Percentiles rank a stretch among this genome's conserved stretches.
Evolutionary conservation across 345 rosid species (phyloP).

Genomic region (Citrus sp.): DNA sequence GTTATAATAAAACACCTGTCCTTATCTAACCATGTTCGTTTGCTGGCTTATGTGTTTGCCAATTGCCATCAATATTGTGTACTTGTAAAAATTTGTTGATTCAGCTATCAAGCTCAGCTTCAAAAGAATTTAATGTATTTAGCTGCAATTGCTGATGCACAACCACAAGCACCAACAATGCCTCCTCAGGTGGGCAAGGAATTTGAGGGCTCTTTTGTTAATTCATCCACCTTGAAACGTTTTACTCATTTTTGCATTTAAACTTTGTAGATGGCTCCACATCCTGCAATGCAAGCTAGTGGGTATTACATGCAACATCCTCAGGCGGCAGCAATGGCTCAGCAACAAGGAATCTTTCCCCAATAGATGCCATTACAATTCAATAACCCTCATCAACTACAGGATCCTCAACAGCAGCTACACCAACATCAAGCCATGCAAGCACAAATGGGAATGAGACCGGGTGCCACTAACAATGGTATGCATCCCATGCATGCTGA

Average conservation of each 20-base stretch:
- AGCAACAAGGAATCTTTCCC: constrained; percentile 49
- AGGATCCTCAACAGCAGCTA: constrained; percentile 52
- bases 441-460: constrained; percentile 75
- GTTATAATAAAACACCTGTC: background rate
- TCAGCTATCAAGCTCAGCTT: constrained; percentile 81
- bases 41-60: background rate
- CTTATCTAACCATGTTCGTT: background rate
- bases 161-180: constrained; percentile 66
- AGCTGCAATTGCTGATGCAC: constrained; percentile 96
- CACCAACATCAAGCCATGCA: constrained; percentile 67
- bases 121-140: constrained; percentile 93
- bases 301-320: constrained; percentile 79
- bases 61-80: background rate
- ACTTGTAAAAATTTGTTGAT: constrained; percentile 22
- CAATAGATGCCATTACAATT: constrained; percentile 63
- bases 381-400: constrained; percentile 62
- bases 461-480: constrained; percentile 54
- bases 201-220: constrained; percentile 1
- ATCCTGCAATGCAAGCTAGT: constrained; percentile 67
- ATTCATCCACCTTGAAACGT: background rate
- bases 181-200: constrained; percentile 56
- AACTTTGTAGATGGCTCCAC: constrained; percentile 62
- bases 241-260: constrained; percentile 11
- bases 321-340: constrained; percentile 64
- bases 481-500: constrained; percentile 58